Percentiles rank a stretch among this genome's conserved stretches.
phyloP scores from a whole-genome alignment of 2,329 filamentous ascomycete genomes.

The Fusarium longipes region DNA sequence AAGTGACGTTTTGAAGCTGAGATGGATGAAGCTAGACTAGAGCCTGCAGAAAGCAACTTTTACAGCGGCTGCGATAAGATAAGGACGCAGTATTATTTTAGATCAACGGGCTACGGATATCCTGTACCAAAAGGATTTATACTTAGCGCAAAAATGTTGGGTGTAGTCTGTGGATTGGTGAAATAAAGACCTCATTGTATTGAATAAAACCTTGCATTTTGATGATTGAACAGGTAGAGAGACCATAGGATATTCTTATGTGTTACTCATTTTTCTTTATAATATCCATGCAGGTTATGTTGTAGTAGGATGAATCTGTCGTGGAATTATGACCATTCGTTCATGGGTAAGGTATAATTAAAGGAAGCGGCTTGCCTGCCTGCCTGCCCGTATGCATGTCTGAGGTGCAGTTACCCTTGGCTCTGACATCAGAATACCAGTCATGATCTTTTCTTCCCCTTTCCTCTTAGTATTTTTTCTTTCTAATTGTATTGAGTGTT shows the following conservation, averaged over 20 bases:
- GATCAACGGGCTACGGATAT: too few species aligned
- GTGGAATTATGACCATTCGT: background rate
- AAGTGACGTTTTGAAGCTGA: slow-evolving; percentile 17
- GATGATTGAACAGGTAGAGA: background rate
- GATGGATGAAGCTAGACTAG: slow-evolving; percentile 2
- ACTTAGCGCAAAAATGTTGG: background rate
- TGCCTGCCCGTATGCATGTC: background rate
- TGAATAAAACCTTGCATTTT: background rate
- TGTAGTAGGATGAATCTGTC: background rate
- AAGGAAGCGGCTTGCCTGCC: background rate
- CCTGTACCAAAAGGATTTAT: too few species aligned
- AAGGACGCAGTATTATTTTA: background rate
- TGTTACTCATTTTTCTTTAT: background rate
- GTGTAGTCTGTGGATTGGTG: background rate
- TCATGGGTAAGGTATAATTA: slow-evolving; percentile 24
- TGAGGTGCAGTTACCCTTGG: background rate
- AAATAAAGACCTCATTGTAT: background rate
- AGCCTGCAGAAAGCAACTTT: slow-evolving; percentile 8
- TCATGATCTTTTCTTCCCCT: background rate
- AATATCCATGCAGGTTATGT: background rate
- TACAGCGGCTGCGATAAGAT: slow-evolving; percentile 25
- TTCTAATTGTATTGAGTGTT: slow-evolving; percentile 1
- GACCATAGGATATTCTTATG: background rate
- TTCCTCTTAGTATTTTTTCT: background rate
- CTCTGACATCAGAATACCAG: slow-evolving; percentile 10